Base-by-base conservation (phyloP, 2,329 filamentous ascomycete species). In the Ophiostoma novo-ulmi region DNA sequence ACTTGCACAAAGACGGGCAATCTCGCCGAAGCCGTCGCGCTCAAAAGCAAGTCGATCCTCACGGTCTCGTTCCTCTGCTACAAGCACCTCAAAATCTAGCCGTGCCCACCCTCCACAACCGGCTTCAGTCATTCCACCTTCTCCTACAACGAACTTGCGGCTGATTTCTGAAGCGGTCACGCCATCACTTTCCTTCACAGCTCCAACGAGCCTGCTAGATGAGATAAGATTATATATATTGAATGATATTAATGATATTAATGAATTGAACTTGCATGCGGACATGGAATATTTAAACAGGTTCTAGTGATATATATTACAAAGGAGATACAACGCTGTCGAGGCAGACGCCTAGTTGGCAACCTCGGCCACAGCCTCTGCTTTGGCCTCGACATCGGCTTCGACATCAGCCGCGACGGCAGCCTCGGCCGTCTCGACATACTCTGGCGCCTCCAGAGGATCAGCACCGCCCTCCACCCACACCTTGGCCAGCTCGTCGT, bases 401-500 rank as follows among this genome's bases (percentile, higher is more conserved):
- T 64, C 61, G 26, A 35, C 58, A 20, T n/a, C 35, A 0, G 35
- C 61, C 61, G 11, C 64, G 10, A 8, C 55, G 14, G 14, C 55
- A 26, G 44, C 44, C 36, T 75, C 74, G 66, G 73, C 72, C 69
- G 31, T 31, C 31, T 77, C 78, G 6, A 77, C 76, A 71, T 84
- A 86, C 26, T 80, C 78, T 17, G 85, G 85, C 20, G 85, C 84
- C n/a, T 83, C 81, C 20, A 80, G 80, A 17, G 58, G 11, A 41
- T 84, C 84, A 35, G 81, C 84, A 63, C 35, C 63, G 35, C 83
- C 80, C 67, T 86, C 85, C 3, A 85, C 85, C 86, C 86, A 88
- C 55, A 88, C 86, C 74, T 84, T 81, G 36, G 83, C 88, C 71
- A 99, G 82, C 81, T 99, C 94, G 63, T 81, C 80, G 76, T 98